Base-by-base conservation (phyloP, 768 basidiomycete species). In the Polyporus arcularius region DNA sequence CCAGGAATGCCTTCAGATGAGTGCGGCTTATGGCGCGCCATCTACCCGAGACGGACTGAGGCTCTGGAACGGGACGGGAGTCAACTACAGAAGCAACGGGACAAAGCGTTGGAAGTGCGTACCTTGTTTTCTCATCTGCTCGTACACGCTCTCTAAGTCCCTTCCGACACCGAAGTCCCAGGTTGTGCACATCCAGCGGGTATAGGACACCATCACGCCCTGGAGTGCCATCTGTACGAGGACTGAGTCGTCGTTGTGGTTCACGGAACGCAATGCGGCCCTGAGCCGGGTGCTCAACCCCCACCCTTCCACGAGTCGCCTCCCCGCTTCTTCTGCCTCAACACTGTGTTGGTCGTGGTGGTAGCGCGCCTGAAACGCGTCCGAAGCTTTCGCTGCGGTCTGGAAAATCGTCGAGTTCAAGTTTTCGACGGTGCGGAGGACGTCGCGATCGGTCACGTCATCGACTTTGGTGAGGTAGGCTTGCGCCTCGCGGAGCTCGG, bases 381-480 rank as follows among this genome's bases (percentile, higher is more conserved):
- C 82, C 1, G 82, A 77, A 57, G 84, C 75, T 57, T 72, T 75
- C 0, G 80, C 79, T 2, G 82, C 79, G 15, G 76, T 76, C 64
- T 85, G 81, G 35, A 76, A 75, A 32, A 83, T 79, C 59, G 78
- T 78, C 7, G 78, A 69, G 52, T 84, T 81, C n/a, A 85, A 68
- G 15, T 72, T 71, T 49, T 78, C 75, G 14, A 85, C 70, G 64
- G 80, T 75, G 2, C 60, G 67, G 31, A 78, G 71, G 14, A 84
- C 76, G 35, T 86, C 82, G 6, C 76, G 76, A 4, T 75, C 77
- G 4, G 83, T 78, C 48, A 77, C 70, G 0, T 69, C 43, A 59
- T 84, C 82, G 0, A 75, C 76, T 16, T 74, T 79, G 2, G 75
- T 73, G 48, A 81, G 71, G 73, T 80, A 84, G 47, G 71, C 74